Base-by-base conservation (phyloP, 2,329 filamentous ascomycete genomes). In the Parastagonospora avenae region DNA sequence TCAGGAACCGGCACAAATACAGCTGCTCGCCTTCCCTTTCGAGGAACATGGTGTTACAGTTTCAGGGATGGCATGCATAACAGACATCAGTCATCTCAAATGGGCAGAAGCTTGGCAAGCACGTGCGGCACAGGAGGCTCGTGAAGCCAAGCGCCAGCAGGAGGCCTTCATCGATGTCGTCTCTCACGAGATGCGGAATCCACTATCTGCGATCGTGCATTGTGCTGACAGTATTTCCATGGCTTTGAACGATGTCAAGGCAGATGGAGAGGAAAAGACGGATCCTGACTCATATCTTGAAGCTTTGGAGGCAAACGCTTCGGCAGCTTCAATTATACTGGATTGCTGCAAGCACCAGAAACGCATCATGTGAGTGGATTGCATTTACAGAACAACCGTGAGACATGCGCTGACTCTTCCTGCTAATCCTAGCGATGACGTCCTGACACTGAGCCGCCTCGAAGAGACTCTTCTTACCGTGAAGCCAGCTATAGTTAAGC, bases 331-430 rank as follows among this genome's bases (percentile, higher is more conserved):
- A 38, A 76, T 72, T 24, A 76, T 78, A 50, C 69, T 74, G 16
- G 63, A 74, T 14, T 79, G 76, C 55, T 72, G 72, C 2, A 70
- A 72, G 27, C 76, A 79, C 48, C 75, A 77, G 46, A 77, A 76
- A 50, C 60, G 73, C 10, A 78, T 79, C 15, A 72, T 78, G 19
- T 24, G 19, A 24, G 19, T 24, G 19, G 3, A 24, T 24, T 24
- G 3, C 5, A 5, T 24, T 3, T 24, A 24, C 19, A 24, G 19
- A 24, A 24, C 19, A 24, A 24, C 5, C 19, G 5, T 24, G 19
- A 24, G 19, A 24, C 19, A 24, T 24, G 5, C 5, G 19, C 19
- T 24, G 19, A 24, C 5, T 24, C 5, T 24, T 3, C 5, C 5
- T 24, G 5, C 19, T 24, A 24, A 24, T 5, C 19, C 19, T 24